Percentiles rank a stretch among this genome's conserved stretches.
Conservation (phyloP, 2,329 filamentous ascomycete species). For the Shiraia bambusicola region DNA sequence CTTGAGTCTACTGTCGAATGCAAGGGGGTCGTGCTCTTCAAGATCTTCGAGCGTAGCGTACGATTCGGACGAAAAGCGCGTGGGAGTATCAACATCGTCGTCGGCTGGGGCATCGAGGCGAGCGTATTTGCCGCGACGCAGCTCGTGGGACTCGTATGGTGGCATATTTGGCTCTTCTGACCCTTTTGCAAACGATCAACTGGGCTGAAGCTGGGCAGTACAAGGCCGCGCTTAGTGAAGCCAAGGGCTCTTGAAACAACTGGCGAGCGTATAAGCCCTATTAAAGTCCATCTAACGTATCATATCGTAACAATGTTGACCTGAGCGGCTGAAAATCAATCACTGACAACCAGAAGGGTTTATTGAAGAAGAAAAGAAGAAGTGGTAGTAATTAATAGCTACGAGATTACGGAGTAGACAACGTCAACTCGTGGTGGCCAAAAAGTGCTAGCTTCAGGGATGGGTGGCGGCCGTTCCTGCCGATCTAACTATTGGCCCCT, state of each 20-base stretch:
- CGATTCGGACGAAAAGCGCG: slow-evolving; percentile 42
- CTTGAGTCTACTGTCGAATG: slow-evolving; percentile 45
- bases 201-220: not conserved
- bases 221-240: not conserved
- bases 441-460: too few species aligned
- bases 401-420: too few species aligned
- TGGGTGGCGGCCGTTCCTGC: too few species aligned
- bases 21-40: slow-evolving; percentile 51
- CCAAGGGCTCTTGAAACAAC: slow-evolving; percentile 2
- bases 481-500: too few species aligned
- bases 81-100: slow-evolving; percentile 34
- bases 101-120: slow-evolving; percentile 39
- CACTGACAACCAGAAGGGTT: too few species aligned
- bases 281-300: too few species aligned
- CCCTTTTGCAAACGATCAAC: not conserved
- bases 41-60: slow-evolving; percentile 43
- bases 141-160: slow-evolving; percentile 34
- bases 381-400: too few species aligned
- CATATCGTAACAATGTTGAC: too few species aligned
- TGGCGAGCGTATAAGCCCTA: slow-evolving; percentile 1
- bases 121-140: slow-evolving; percentile 43
- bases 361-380: too few species aligned
- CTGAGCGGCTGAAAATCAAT: too few species aligned
- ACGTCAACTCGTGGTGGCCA: too few species aligned
- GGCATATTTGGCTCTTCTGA: slow-evolving; percentile 20